Percentiles rank a stretch among this genome's conserved stretches.
These are phyloP conservation scores for Stylosanthes scabra DNA, from an alignment of 331 rosid species.

Conservation along the genomic window DNA sequence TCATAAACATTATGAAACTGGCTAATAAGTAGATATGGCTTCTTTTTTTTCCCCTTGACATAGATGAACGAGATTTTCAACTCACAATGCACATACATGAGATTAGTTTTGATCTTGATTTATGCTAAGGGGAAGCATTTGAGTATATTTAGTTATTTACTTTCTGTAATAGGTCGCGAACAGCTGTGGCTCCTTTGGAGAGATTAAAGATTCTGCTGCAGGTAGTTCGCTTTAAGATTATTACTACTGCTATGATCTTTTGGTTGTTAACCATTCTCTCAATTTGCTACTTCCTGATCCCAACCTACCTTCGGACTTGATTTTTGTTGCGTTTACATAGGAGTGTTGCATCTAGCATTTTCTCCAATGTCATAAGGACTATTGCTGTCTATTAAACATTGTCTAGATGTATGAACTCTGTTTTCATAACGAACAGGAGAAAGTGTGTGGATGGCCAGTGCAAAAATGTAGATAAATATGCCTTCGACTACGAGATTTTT, in stretches of 20 bases:
- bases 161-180: slow-evolving; percentile 55
- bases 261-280: slow-evolving; percentile 2
- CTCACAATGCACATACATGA: neutral
- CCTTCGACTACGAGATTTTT: neutral
- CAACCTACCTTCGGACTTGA: neutral
- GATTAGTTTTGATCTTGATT: slow-evolving; percentile 8
- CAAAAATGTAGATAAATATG: neutral
- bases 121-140: neutral
- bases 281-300: neutral
- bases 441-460: neutral
- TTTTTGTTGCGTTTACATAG: neutral
- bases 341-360: neutral
- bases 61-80: neutral
- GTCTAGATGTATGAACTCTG: slow-evolving; percentile 17
- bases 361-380: neutral
- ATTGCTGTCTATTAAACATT: neutral
- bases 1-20: neutral
- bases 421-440: neutral
- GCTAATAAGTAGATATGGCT: neutral
- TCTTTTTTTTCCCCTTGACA: neutral
- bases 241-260: neutral
- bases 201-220: slow-evolving; percentile 72
- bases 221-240: slow-evolving; percentile 40
- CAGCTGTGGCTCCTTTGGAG: slow-evolving; percentile 70
- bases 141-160: neutral